Conservation (phyloP, 345 rosid genomes). For the Noccaea bulbosa region DNA sequence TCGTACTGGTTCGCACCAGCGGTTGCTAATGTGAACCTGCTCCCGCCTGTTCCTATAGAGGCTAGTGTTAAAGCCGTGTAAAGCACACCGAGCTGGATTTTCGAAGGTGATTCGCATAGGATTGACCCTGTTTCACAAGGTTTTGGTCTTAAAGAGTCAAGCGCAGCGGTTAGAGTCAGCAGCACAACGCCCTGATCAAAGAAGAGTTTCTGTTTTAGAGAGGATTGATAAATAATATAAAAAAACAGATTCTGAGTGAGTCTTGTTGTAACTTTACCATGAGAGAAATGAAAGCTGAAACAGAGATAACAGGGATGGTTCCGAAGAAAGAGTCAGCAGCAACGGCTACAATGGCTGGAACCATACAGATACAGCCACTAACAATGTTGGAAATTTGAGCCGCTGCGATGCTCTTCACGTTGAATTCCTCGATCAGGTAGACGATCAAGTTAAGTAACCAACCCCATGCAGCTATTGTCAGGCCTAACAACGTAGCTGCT, state of each 20-base stretch:
- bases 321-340: conserved; percentile 56
- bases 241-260: background rate
- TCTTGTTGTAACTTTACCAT: conserved; percentile 39
- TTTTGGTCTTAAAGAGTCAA: conserved; percentile 47
- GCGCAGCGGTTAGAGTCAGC: conserved; percentile 44
- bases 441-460: conserved; percentile 54
- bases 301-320: conserved; percentile 46
- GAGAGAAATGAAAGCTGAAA: conserved; percentile 51
- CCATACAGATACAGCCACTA: conserved; percentile 45
- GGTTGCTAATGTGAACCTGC: conserved; percentile 46
- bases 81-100: conserved; percentile 44
- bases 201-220: background rate
- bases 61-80: conserved; percentile 48
- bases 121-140: conserved; percentile 42
- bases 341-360: conserved; percentile 50
- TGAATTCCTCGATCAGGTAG: conserved; percentile 46
- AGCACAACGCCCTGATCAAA: conserved; percentile 46
- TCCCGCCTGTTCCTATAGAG: conserved; percentile 45
- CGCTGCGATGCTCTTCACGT: conserved; percentile 52
- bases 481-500: conserved; percentile 49
- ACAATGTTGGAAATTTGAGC: conserved; percentile 50
- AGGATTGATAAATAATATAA: background rate
- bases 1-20: conserved; percentile 57
- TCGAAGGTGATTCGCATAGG: conserved; percentile 45
- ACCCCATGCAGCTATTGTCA: conserved; percentile 50